Base-by-base conservation (phyloP, 1,139 yeast species). In the Keqinozyma sinolaborantium region DNA sequence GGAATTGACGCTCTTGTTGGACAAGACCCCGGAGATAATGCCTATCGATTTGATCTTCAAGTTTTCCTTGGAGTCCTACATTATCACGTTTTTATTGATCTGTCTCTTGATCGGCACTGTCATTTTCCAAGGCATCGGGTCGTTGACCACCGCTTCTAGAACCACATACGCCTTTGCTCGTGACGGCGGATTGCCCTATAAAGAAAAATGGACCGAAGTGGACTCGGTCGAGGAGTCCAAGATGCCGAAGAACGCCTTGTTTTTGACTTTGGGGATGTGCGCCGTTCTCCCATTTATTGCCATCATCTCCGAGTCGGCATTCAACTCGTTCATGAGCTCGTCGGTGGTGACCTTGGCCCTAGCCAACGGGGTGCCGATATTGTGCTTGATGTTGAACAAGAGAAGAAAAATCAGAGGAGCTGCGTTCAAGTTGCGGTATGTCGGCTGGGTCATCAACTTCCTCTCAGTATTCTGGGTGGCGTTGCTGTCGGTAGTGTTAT, bases 151-250 rank as follows among this genome's bases (percentile, higher is more conserved):
- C 0, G 90, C 94, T 1, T 84, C 95, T 5, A 77, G 96, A 63
- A 79, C 86, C 23, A 83, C 90, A 1, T 87, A 79, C 62, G 87
- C 95, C 10, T 80, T 87, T 58, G 86, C 95, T 32, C 77, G 97
- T 57, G 97, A 87, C 53, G 88, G 84, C 28, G 95, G 94, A 0
- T 60, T 87, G 29, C 96, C 96, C 0, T 78, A 70, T 44, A 75
- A 80, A 37, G 64, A 71, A 8, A 53, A 71, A 24, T 83, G 88
- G 83, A 71, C 78, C 4, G 71, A 73, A 43, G 86, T 85, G 26
- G 80, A 81, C 41, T 64, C 76, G 2, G 56, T 62, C 9, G 81
- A 81, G 30, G 76, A 73, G 39, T 69, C 64, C 35, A 64, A 60
- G 8, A 79, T 83, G 15, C 95, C 95, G 1, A 78, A 74, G 43